Evolutionary conservation across 2,329 filamentous ascomycete species (phyloP).

Genomic region (Xylaria sp.): DNA sequence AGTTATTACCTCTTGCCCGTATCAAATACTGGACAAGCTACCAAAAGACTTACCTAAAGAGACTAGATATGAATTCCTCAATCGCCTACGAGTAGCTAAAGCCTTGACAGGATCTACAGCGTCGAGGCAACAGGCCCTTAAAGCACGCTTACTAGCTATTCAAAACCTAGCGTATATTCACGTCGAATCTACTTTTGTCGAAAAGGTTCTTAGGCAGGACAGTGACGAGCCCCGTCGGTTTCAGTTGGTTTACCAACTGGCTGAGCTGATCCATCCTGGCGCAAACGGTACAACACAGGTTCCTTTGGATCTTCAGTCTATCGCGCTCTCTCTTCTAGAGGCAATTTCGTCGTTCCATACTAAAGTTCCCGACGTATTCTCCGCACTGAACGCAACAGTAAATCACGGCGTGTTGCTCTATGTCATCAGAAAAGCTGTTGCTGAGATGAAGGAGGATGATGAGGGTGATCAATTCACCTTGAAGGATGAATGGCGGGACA

Average conservation of each 20-base stretch:
- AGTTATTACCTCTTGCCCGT: slow-evolving; percentile 63
- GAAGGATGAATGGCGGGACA: slow-evolving; percentile 88
- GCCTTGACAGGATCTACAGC: slow-evolving; percentile 74
- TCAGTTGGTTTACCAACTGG: slow-evolving; percentile 91
- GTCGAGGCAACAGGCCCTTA: slow-evolving; percentile 78
- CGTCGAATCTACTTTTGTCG: slow-evolving; percentile 81
- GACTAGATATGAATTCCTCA: slow-evolving; percentile 84
- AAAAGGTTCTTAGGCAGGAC: slow-evolving; percentile 87
- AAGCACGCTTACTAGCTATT: slow-evolving; percentile 84
- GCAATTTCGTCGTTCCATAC: slow-evolving; percentile 82
- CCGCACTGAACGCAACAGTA: slow-evolving; percentile 93
- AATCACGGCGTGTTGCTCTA: slow-evolving; percentile 97
- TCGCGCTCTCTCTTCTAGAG: slow-evolving; percentile 83
- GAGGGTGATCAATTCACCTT: slow-evolving; percentile 70
- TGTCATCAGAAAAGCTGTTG: slow-evolving; percentile 88
- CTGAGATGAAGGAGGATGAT: slow-evolving; percentile 74
- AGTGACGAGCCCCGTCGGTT: slow-evolving; percentile 87
- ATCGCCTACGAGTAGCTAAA: slow-evolving; percentile 84
- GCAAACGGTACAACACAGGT: slow-evolving; percentile 73
- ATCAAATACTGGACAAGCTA: slow-evolving; percentile 65
- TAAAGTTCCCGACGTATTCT: slow-evolving; percentile 83
- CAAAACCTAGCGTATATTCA: slow-evolving; percentile 93
- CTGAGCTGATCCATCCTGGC: slow-evolving; percentile 88
- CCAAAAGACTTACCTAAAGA: slow-evolving; percentile 75
- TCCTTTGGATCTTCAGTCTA: slow-evolving; percentile 81